Base-by-base conservation (phyloP, 2,329 filamentous ascomycete genomes). In the Monosporascus sp. region DNA sequence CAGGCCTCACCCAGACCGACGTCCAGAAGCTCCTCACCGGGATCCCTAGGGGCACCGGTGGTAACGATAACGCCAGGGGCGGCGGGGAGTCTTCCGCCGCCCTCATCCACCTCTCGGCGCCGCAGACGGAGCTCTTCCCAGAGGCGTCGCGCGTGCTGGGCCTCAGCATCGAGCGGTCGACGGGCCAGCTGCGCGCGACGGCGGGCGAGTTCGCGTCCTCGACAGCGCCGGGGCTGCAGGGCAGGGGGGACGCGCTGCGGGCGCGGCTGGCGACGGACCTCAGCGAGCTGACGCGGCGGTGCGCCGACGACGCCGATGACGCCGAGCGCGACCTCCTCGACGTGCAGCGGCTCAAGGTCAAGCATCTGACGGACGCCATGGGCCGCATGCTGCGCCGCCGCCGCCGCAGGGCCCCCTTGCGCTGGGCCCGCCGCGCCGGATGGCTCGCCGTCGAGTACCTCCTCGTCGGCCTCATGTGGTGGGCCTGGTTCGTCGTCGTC, bases 391-490 rank as follows among this genome's bases (percentile, higher is more conserved):
- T 91, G 50, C 78, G 89, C 54, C 79, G 88, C 54, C 78, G 90
- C 50, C 78, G 84, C 15, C 71, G 84, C 31, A 35, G 31, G 31
- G 31, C 31, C 31, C 72, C 83, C 53, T 83, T 94, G 65, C 78
- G 89, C 51, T 91, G 90, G 84, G 71, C 91, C 24, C 78, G 90
- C 39, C 78, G 89, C 15, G 83, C 85, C 1, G 86, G 90, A 15
- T 97, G 91, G 81, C 83, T 91, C 51, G 72, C 87, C 20, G 82
- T 97, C 17, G 93, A 97, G 75, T 97, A 91, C 90, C 74, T 84
- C 49, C 79, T 97, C 18, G 84, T 97, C 39, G 89, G 88, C 4
- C 82, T 95, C 61, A 90, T 97, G 85, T 97, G 94, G 91, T 90
- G 88, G 71, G 86, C 95, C 17, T 97, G 93, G 91, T 83, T 95